A percentile compares a stretch with the other conserved stretches of the same genome.
Evolutionary conservation across 768 basidiomycete genomes (phyloP).

Genomic region (Mycena crocata): DNA sequence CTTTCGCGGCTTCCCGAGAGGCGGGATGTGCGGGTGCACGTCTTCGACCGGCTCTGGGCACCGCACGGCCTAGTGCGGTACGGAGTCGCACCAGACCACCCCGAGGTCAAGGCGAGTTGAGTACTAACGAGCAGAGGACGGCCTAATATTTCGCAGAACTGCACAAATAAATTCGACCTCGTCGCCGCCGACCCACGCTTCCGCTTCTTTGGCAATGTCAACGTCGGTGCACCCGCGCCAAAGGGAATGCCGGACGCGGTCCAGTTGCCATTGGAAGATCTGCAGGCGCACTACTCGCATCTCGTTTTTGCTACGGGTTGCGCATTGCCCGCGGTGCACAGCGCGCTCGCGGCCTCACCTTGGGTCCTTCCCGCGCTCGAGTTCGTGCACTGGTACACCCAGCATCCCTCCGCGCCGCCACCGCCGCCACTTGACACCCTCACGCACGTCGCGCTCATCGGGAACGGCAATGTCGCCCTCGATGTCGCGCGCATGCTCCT

Average conservation of each 20-base stretch:
- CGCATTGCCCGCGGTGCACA: slow-evolving; percentile 70
- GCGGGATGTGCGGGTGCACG: slow-evolving; percentile 67
- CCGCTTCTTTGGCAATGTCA: slow-evolving; percentile 92
- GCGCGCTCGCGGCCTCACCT: slow-evolving; percentile 58
- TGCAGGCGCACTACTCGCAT: slow-evolving; percentile 84
- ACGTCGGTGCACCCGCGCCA: slow-evolving; percentile 54
- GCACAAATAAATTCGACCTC: slow-evolving; percentile 93
- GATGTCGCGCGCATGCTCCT: slow-evolving; percentile 94
- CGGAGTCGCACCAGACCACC: slow-evolving; percentile 98
- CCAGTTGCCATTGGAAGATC: slow-evolving; percentile 66
- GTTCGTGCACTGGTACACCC: slow-evolving; percentile 97
- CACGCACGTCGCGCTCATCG: slow-evolving; percentile 85
- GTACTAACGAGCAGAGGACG: not conserved
- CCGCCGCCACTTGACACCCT: slow-evolving; percentile 74
- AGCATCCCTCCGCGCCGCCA: slow-evolving; percentile 77
- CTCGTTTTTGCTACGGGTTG: slow-evolving; percentile 91
- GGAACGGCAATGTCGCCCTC: slow-evolving; percentile 95
- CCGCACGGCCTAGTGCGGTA: slow-evolving; percentile 96
- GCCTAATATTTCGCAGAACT: slow-evolving; percentile 73
- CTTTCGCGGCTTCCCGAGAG: slow-evolving; percentile 67
- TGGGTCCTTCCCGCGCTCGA: slow-evolving; percentile 80
- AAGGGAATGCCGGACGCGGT: slow-evolving; percentile 63
- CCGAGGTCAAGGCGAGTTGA: slow-evolving; percentile 88
- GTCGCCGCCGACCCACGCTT: slow-evolving; percentile 85
- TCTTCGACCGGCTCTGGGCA: slow-evolving; percentile 94